phyloP scores from a whole-genome alignment of 202 grass and related monocot species.

The Cymbopogon flexuosus region DNA sequence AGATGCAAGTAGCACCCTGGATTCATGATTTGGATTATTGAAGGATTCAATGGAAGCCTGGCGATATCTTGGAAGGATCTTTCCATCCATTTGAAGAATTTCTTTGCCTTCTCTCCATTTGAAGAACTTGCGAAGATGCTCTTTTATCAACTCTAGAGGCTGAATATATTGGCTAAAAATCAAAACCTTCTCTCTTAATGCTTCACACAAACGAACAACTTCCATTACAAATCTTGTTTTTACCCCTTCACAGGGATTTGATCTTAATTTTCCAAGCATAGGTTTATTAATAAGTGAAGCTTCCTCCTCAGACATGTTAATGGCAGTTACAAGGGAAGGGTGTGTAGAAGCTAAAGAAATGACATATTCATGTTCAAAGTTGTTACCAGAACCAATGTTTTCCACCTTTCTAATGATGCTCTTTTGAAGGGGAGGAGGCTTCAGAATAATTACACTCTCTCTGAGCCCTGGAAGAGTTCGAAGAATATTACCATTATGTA shows the following conservation, averaged over 20 bases:
- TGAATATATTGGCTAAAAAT: slow-evolving; percentile 94
- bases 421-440: slow-evolving; percentile 55
- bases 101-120: slow-evolving; percentile 84
- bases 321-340: slow-evolving; percentile 61
- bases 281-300: slow-evolving; percentile 53
- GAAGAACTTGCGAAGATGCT: slow-evolving; percentile 59
- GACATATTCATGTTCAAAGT: slow-evolving; percentile 79
- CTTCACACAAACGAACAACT: slow-evolving; percentile 74
- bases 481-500: slow-evolving; percentile 84
- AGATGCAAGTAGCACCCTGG: slow-evolving; percentile 81
- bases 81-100: slow-evolving; percentile 78
- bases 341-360: slow-evolving; percentile 76
- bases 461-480: slow-evolving; percentile 72
- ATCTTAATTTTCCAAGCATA: slow-evolving; percentile 51
- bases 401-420: slow-evolving; percentile 80
- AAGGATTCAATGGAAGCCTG: slow-evolving; percentile 80
- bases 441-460: slow-evolving; percentile 63
- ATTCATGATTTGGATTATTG: slow-evolving; percentile 69
- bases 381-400: slow-evolving; percentile 66
- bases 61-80: slow-evolving; percentile 59
- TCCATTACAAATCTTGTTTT: slow-evolving; percentile 94
- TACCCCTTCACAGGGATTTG: slow-evolving; percentile 64
- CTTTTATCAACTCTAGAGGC: slow-evolving; percentile 69
- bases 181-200: slow-evolving; percentile 75
- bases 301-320: slow-evolving; percentile 73